Evolutionary conservation across 176 grass and related monocot species (phyloP).

Genomic region (barley (Hordeum vulgare)): DNA sequence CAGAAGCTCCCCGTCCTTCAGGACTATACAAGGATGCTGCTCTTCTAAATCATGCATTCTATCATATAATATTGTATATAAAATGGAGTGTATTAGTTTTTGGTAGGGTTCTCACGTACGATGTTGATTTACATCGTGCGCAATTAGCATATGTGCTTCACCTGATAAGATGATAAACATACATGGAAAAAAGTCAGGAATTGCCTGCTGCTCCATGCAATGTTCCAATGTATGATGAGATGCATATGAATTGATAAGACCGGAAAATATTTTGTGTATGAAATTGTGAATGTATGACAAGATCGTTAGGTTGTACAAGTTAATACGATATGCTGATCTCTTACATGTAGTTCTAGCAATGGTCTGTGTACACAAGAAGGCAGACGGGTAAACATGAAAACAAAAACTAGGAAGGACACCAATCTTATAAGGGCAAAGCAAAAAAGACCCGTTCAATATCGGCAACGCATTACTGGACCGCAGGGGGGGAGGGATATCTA

Average conservation of each 20-base stretch:
- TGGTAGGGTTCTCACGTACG: not conserved
- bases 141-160: not conserved
- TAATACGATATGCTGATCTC: too few relatives aligned
- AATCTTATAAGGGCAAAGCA: too few relatives aligned
- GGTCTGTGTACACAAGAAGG: too few relatives aligned
- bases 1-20: constrained; percentile 39
- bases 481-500: too few relatives aligned
- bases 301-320: not conserved
- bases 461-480: too few relatives aligned
- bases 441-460: too few relatives aligned
- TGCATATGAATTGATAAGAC: not conserved
- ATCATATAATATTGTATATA: not conserved
- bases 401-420: too few relatives aligned
- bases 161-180: not conserved
- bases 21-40: constrained; percentile 25
- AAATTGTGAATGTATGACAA: not conserved
- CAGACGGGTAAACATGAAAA: too few relatives aligned
- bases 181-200: too few relatives aligned
- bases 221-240: not conserved
- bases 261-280: not conserved
- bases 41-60: not conserved
- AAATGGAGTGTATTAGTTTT: not conserved
- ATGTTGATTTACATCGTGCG: not conserved
- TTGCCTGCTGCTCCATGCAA: too few relatives aligned
- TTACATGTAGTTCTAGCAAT: too few relatives aligned